These are phyloP conservation scores for Euclidium syriacum DNA, from an alignment of 345 rosid genomes.

Conservation along the genomic window DNA sequence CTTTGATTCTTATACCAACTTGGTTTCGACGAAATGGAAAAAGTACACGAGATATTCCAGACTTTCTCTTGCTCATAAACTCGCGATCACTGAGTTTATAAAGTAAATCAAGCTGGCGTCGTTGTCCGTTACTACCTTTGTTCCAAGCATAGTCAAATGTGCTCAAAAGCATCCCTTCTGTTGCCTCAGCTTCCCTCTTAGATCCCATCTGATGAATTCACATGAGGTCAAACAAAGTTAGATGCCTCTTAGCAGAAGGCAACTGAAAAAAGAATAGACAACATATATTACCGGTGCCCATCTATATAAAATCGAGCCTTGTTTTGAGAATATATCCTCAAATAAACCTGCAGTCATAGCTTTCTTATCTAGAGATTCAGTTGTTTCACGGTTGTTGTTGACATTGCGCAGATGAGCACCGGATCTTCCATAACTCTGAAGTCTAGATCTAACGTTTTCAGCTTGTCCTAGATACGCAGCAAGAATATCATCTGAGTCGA, in stretches of 20 bases:
- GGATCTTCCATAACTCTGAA: slow-evolving; percentile 74
- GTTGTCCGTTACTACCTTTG: slow-evolving; percentile 61
- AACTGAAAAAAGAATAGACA: neutral
- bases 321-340: slow-evolving; percentile 49
- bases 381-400: slow-evolving; percentile 9
- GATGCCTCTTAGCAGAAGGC: neutral
- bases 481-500: slow-evolving; percentile 37
- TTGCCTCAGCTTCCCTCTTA: slow-evolving; percentile 55
- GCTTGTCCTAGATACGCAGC: slow-evolving; percentile 85
- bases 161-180: slow-evolving; percentile 50
- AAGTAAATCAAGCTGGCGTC: slow-evolving; percentile 58
- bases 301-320: slow-evolving; percentile 51
- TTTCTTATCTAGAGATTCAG: slow-evolving; percentile 23
- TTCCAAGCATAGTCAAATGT: slow-evolving; percentile 95
- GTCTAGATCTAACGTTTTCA: slow-evolving; percentile 69
- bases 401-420: slow-evolving; percentile 66
- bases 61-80: slow-evolving; percentile 29
- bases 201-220: slow-evolving; percentile 44
- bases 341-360: slow-evolving; percentile 32
- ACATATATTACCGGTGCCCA: slow-evolving; percentile 65
- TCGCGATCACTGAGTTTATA: slow-evolving; percentile 40
- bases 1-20: slow-evolving; percentile 59
- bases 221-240: neutral
- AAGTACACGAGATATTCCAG: slow-evolving; percentile 32
- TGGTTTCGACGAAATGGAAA: slow-evolving; percentile 37